phyloP scores from a whole-genome alignment of 176 grass and related monocot genomes.

The Pharus latifolius region DNA sequence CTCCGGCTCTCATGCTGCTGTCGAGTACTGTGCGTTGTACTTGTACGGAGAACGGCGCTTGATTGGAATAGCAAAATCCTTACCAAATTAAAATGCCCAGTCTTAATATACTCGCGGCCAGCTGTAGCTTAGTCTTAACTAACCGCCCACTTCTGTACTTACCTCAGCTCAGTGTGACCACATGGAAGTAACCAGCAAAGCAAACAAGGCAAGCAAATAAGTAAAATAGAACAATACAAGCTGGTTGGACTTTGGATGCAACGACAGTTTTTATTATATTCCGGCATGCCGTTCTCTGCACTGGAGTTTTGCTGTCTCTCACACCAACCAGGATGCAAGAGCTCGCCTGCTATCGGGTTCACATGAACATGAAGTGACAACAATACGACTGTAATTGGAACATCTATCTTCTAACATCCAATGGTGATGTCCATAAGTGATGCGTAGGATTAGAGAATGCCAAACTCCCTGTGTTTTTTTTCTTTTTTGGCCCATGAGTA shows the following conservation, averaged over 20 bases:
- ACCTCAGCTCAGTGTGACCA: neutral
- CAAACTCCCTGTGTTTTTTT: too few species aligned
- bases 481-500: too few species aligned
- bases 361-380: conserved; percentile 12
- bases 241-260: neutral
- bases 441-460: too few species aligned
- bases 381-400: neutral
- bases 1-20: too few species aligned
- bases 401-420: neutral
- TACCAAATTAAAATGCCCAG: neutral
- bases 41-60: neutral
- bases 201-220: neutral
- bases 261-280: neutral
- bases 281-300: neutral
- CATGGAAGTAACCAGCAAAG: neutral
- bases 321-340: neutral
- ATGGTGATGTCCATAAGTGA: too few species aligned
- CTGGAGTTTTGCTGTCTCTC: neutral
- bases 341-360: neutral
- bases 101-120: neutral
- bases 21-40: neutral
- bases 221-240: neutral
- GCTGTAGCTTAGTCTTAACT: neutral
- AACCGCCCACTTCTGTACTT: neutral
- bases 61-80: neutral